Evolutionary conservation across 2,329 filamentous ascomycete genomes (phyloP).

Genomic region (Aureobasidium uvarum): DNA sequence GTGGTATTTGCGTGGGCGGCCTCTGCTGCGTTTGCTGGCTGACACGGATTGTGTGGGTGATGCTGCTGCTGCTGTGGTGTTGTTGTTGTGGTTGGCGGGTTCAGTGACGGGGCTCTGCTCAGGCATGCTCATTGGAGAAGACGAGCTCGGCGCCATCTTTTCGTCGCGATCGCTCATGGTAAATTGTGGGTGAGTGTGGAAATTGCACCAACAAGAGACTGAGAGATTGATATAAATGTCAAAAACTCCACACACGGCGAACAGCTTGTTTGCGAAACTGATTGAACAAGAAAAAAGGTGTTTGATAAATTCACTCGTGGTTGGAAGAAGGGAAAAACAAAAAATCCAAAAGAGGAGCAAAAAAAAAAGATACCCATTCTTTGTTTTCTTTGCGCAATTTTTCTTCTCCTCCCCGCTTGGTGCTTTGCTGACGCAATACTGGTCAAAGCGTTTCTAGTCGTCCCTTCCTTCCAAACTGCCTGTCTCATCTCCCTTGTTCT

Average conservation of each 20-base stretch:
- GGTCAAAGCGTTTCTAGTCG: background rate
- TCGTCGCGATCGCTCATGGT: conserved; percentile 11
- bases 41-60: background rate
- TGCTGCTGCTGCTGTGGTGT: background rate
- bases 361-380: conserved; percentile 15
- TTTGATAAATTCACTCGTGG: background rate
- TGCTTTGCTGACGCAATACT: conserved; percentile 3
- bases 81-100: background rate
- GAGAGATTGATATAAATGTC: background rate
- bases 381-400: conserved; percentile 25
- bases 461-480: background rate
- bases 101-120: conserved; percentile 3
- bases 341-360: background rate
- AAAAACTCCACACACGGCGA: background rate
- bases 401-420: background rate
- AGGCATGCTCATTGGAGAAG: conserved; percentile 9
- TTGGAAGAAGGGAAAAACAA: background rate
- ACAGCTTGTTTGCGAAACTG: conserved; percentile 1
- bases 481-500: background rate
- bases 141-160: background rate
- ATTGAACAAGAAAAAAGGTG: background rate
- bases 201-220: background rate
- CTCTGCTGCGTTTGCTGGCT: conserved; percentile 16
- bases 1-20: conserved; percentile 23
- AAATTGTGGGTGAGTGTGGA: too few species aligned